A percentile compares a stretch with the other conserved stretches of the same genome.
These are phyloP conservation scores for Anthracocystis setariae DNA, from an alignment of 1,284 basidiomycete genomes.

Conservation along the genomic window DNA sequence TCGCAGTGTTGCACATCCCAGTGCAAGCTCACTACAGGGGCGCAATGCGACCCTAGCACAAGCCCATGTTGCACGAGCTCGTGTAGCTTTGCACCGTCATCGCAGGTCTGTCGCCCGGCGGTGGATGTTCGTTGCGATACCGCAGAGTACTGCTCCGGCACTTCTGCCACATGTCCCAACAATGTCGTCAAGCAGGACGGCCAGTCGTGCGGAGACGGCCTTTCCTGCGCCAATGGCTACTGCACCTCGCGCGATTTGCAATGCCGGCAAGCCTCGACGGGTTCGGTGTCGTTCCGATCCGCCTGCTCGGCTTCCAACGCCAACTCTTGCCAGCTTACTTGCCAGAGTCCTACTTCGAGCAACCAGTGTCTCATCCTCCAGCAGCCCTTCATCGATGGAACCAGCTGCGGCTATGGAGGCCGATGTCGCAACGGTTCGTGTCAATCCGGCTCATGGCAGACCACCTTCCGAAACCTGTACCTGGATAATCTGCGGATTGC, in stretches of 20 bases:
- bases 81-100: constrained; percentile 77
- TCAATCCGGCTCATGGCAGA: constrained; percentile 74
- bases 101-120: constrained; percentile 77
- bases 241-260: constrained; percentile 83
- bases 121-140: constrained; percentile 78
- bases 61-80: constrained; percentile 79
- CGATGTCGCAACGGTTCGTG: constrained; percentile 73
- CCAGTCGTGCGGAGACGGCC: constrained; percentile 69
- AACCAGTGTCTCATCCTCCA: constrained; percentile 78
- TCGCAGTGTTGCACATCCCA: constrained; percentile 78
- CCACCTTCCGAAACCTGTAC: constrained; percentile 74
- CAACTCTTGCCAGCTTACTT: constrained; percentile 80
- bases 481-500: constrained; percentile 58
- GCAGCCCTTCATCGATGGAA: constrained; percentile 82
- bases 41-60: constrained; percentile 83
- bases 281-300: constrained; percentile 73
- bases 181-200: constrained; percentile 79
- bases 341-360: constrained; percentile 76
- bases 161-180: constrained; percentile 77
- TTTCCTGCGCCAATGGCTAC: constrained; percentile 81
- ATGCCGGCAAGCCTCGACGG: constrained; percentile 77
- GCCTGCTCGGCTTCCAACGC: constrained; percentile 74
- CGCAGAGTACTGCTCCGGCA: constrained; percentile 83
- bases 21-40: constrained; percentile 79
- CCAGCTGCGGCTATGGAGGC: constrained; percentile 80